Percentiles rank a stretch among this genome's conserved stretches.
Conservation (phyloP, 441 rosid species). For the Caryocar brasiliense region DNA sequence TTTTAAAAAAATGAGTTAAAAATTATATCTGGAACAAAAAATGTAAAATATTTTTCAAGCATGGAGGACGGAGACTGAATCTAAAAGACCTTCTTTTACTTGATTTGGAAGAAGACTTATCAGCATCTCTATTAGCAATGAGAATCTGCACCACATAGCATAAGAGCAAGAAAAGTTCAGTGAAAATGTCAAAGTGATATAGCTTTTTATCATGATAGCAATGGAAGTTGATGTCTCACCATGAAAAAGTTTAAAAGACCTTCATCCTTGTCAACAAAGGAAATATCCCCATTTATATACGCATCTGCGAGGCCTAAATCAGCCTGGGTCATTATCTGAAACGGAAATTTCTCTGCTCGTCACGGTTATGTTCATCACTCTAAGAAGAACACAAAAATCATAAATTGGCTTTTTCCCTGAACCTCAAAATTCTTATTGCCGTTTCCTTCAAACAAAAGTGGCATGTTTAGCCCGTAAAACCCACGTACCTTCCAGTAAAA, state of each 20-base stretch:
- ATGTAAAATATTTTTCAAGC: no score
- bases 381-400: no score
- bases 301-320: slow-evolving; percentile 91
- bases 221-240: slow-evolving; percentile 29
- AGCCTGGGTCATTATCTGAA: slow-evolving; percentile 71
- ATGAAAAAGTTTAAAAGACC: slow-evolving; percentile 60
- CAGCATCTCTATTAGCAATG: slow-evolving; percentile 58
- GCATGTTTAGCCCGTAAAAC: no score
- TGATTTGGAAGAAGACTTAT: slow-evolving; percentile 25
- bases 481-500: slow-evolving; percentile 86
- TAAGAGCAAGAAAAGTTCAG: not conserved
- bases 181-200: no score
- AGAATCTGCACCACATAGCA: slow-evolving; percentile 42
- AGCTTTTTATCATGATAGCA: no score
- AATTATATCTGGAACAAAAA: no score
- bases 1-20: no score
- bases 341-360: not conserved
- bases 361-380: not conserved
- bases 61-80: no score
- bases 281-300: slow-evolving; percentile 68
- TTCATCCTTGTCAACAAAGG: slow-evolving; percentile 55
- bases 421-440: not conserved
- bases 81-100: slow-evolving; percentile 50
- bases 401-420: not conserved
- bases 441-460: no score